Evolutionary conservation across 345 rosid species (phyloP).

Genomic region (Ceriops decandra): DNA sequence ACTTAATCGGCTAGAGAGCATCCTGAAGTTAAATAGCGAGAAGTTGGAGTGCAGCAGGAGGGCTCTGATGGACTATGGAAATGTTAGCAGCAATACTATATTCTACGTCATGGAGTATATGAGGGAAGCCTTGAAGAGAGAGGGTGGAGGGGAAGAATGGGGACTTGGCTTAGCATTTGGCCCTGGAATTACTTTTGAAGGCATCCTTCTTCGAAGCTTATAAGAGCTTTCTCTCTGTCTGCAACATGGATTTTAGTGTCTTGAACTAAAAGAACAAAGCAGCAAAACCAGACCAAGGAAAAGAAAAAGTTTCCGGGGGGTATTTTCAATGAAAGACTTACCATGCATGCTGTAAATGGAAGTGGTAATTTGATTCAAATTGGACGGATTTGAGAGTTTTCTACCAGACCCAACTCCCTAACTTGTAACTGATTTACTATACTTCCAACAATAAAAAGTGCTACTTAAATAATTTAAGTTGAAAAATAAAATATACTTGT

Average conservation of each 20-base stretch:
- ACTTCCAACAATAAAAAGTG: too few relatives aligned
- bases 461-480: too few relatives aligned
- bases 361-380: too few relatives aligned
- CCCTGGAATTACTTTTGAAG: slow-evolving; percentile 97
- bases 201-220: slow-evolving; percentile 86
- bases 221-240: slow-evolving; percentile 4
- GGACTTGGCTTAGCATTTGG: slow-evolving; percentile 90
- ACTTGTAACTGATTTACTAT: too few relatives aligned
- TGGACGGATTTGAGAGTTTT: too few relatives aligned
- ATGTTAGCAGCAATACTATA: slow-evolving; percentile 82
- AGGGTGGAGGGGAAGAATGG: slow-evolving; percentile 66
- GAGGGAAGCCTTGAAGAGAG: slow-evolving; percentile 64
- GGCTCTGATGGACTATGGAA: slow-evolving; percentile 81
- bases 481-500: too few relatives aligned
- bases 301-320: too few relatives aligned
- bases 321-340: too few relatives aligned
- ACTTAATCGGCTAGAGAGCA: slow-evolving; percentile 67
- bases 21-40: slow-evolving; percentile 39
- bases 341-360: too few relatives aligned
- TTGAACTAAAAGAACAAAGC: too few relatives aligned
- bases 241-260: not conserved
- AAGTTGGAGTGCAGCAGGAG: slow-evolving; percentile 79
- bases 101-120: slow-evolving; percentile 83
- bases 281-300: too few relatives aligned
- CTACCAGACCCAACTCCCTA: too few relatives aligned